Conservation (phyloP, 2,329 filamentous ascomycete species). For the Sporothrix pseudoabietina region DNA sequence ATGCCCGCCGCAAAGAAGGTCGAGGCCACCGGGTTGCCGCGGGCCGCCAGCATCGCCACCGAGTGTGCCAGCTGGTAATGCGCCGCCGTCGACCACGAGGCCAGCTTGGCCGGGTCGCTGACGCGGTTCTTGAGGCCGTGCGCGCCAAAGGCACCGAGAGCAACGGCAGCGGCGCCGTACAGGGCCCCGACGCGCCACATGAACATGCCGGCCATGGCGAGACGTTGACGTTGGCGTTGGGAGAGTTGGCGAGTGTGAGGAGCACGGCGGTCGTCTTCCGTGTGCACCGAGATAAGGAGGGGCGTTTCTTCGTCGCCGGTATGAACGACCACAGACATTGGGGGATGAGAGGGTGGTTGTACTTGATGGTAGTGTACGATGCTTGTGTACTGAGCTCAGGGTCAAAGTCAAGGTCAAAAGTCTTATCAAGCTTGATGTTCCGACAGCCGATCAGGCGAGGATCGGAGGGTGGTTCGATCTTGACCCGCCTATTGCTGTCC, state of each 20-base stretch:
- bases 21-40: slow-evolving; percentile 59
- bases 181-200: slow-evolving; percentile 66
- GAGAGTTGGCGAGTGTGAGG: neutral
- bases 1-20: slow-evolving; percentile 65
- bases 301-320: slow-evolving; percentile 33
- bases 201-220: slow-evolving; percentile 31
- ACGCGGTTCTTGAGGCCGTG: slow-evolving; percentile 66
- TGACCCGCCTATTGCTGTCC: neutral
- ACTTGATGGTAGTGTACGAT: neutral
- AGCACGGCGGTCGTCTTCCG: neutral
- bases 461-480: neutral
- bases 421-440: neutral
- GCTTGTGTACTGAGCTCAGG: neutral
- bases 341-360: neutral
- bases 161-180: slow-evolving; percentile 63
- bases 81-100: slow-evolving; percentile 65
- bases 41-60: slow-evolving; percentile 60
- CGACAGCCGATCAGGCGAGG: slow-evolving; percentile 6
- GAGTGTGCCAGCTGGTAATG: slow-evolving; percentile 71
- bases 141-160: slow-evolving; percentile 67
- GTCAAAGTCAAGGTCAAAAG: neutral
- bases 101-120: slow-evolving; percentile 58
- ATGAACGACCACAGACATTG: slow-evolving; percentile 32
- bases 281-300: slow-evolving; percentile 31
- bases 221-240: slow-evolving; percentile 9